Conservation (phyloP, 176 grass and related monocot species). For the Zoysia pacifica region DNA sequence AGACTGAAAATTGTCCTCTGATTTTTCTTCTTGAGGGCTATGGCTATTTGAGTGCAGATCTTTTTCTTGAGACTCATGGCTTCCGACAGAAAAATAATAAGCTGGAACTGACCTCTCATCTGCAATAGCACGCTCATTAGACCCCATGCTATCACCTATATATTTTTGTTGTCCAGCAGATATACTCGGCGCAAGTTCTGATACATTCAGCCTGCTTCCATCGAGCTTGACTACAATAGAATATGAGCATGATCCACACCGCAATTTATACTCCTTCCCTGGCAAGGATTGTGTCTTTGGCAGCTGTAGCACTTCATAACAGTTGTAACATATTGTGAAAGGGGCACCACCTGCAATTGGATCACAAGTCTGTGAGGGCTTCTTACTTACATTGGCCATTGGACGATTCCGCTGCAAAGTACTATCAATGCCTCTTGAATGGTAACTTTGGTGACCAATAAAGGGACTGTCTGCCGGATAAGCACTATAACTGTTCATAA, state of each 20-base stretch:
- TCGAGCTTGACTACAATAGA: constrained; percentile 66
- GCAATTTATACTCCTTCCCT: constrained; percentile 67
- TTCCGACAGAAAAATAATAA: constrained; percentile 68
- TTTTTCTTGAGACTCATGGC: constrained; percentile 56
- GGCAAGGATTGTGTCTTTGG: constrained; percentile 48
- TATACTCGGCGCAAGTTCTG: constrained; percentile 27
- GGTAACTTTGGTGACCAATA: constrained; percentile 51
- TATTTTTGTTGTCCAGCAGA: constrained; percentile 43
- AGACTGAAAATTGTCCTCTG: constrained; percentile 43
- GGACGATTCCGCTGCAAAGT: constrained; percentile 39
- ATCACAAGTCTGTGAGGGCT: constrained; percentile 51
- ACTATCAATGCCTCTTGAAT: constrained; percentile 43
- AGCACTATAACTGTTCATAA: constrained; percentile 46
- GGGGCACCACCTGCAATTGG: constrained; percentile 74
- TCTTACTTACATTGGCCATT: constrained; percentile 59
- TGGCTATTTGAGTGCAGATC: constrained; percentile 51
- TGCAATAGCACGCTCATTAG: constrained; percentile 14
- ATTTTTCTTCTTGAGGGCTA: constrained; percentile 38
- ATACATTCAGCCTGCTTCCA: constrained; percentile 60
- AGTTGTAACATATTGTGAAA: constrained; percentile 87
- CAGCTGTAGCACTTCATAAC: constrained; percentile 81
- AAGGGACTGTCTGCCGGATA: constrained; percentile 41
- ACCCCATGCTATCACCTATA: constrained; percentile 33
- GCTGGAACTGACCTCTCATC: constrained; percentile 61
- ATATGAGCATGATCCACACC: constrained; percentile 83